A percentile compares a stretch with the other conserved stretches of the same genome.
phyloP scores from a whole-genome alignment of 2,329 filamentous ascomycete species.

The Dendryphion nanum region DNA sequence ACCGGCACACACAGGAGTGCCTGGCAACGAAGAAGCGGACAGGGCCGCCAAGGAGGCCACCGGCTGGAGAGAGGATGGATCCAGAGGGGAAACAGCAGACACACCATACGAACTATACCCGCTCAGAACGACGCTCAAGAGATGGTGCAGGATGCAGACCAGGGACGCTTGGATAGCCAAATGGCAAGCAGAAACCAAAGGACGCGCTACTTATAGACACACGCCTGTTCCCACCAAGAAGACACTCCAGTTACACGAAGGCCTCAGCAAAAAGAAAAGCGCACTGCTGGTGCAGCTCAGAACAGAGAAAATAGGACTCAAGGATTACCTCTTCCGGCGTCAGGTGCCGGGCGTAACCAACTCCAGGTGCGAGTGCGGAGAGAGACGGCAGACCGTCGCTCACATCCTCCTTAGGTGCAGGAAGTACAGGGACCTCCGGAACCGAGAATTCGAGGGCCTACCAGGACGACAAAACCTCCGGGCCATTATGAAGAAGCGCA shows the following conservation, averaged over 20 bases:
- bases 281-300: slow-evolving; percentile 12
- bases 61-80: slow-evolving; percentile 11
- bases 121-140: slow-evolving; percentile 6
- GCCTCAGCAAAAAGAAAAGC: slow-evolving; percentile 14
- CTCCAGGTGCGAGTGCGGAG: slow-evolving; percentile 12
- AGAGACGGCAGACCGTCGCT: slow-evolving; percentile 13
- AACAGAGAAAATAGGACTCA: slow-evolving; percentile 15
- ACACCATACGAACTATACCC: slow-evolving; percentile 5
- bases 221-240: no score
- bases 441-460: slow-evolving; percentile 12
- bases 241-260: slow-evolving; percentile 12
- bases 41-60: slow-evolving; percentile 17
- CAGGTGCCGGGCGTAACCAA: slow-evolving; percentile 10
- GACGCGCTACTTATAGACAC: no score
- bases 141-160: slow-evolving; percentile 8
- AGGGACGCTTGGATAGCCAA: slow-evolving; percentile 6
- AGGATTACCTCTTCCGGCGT: slow-evolving; percentile 13
- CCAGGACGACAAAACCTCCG: slow-evolving; percentile 13
- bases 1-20: slow-evolving; percentile 4
- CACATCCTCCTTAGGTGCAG: slow-evolving; percentile 14
- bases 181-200: no score
- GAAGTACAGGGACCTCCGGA: slow-evolving; percentile 12
- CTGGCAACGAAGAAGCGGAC: slow-evolving; percentile 8
- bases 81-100: slow-evolving; percentile 9
- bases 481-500: slow-evolving; percentile 12